These are phyloP conservation scores for Trichoderma orchidacearum DNA, from an alignment of 495 filamentous ascomycete genomes.

Conservation along the genomic window DNA sequence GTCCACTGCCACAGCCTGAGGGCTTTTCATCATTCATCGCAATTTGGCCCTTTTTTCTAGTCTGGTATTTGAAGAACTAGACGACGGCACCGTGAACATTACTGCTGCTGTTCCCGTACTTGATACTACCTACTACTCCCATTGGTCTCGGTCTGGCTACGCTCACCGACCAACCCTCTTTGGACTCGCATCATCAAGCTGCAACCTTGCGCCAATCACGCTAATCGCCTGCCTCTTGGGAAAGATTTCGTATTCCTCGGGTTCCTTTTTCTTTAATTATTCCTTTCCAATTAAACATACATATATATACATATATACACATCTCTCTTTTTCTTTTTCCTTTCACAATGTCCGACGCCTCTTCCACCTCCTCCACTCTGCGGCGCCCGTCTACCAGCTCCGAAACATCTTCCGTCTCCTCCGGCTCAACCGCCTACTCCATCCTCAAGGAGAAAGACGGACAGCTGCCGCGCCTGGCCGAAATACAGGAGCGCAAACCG, in stretches of 20 bases:
- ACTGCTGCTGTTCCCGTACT: too few species aligned
- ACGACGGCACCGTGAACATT: too few species aligned
- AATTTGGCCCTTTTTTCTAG: too few species aligned
- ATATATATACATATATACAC: not conserved
- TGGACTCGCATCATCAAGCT: not conserved
- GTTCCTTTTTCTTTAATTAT: not conserved
- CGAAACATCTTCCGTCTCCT: not conserved
- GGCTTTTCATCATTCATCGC: too few species aligned
- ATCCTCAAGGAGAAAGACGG: not conserved
- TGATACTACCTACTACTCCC: too few species aligned
- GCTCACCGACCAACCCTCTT: not conserved
- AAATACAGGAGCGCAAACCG: not conserved
- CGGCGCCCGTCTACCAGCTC: not conserved
- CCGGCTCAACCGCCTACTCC: not conserved
- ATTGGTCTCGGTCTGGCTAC: not conserved
- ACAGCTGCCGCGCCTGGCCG: not conserved
- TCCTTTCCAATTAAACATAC: not conserved
- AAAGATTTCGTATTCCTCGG: not conserved
- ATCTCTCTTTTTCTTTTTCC: too few species aligned
- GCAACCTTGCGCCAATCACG: not conserved
- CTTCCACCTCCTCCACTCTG: not conserved
- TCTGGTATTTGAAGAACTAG: too few species aligned
- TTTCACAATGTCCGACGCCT: not conserved
- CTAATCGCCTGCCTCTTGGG: not conserved
- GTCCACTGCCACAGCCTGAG: not conserved